These are phyloP conservation scores for Metschnikowia aberdeeniae DNA, from an alignment of 805 yeast species.

Conservation along the genomic window DNA sequence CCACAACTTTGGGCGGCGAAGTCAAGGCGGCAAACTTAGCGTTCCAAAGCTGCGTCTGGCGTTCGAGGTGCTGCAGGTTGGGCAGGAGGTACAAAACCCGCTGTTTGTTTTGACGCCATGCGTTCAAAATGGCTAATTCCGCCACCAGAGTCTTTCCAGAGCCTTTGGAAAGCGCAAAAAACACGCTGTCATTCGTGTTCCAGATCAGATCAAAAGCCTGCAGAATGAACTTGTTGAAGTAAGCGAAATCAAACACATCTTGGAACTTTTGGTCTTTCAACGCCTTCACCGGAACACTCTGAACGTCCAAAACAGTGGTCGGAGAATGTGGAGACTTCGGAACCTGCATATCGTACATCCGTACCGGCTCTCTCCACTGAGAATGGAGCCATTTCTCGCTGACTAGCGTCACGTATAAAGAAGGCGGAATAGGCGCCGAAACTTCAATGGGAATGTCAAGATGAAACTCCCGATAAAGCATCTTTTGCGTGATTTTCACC, in stretches of 20 bases:
- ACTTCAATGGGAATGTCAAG: constrained; percentile 65
- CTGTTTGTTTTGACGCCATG: constrained; percentile 68
- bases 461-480: constrained; percentile 50
- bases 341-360: constrained; percentile 45
- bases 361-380: constrained; percentile 57
- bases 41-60: constrained; percentile 48
- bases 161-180: constrained; percentile 73
- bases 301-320: constrained; percentile 52
- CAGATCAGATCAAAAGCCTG: constrained; percentile 62
- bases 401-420: constrained; percentile 63
- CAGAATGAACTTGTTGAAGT: constrained; percentile 71
- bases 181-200: constrained; percentile 52
- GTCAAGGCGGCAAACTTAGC: constrained; percentile 43
- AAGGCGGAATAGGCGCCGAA: constrained; percentile 45
- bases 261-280: constrained; percentile 47
- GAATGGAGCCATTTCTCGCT: constrained; percentile 88
- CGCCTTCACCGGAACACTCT: constrained; percentile 46
- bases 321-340: constrained; percentile 67
- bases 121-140: constrained; percentile 66
- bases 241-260: constrained; percentile 42
- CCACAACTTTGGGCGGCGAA: constrained; percentile 52
- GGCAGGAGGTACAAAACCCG: constrained; percentile 74
- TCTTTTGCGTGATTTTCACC: constrained; percentile 47
- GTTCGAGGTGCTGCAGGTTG: constrained; percentile 51
- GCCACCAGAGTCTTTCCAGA: constrained; percentile 71